Percentiles rank a stretch among this genome's conserved stretches.
Conservation (phyloP, 2,329 filamentous ascomycete genomes). For the Paraphaeosphaeria sporulosa region DNA sequence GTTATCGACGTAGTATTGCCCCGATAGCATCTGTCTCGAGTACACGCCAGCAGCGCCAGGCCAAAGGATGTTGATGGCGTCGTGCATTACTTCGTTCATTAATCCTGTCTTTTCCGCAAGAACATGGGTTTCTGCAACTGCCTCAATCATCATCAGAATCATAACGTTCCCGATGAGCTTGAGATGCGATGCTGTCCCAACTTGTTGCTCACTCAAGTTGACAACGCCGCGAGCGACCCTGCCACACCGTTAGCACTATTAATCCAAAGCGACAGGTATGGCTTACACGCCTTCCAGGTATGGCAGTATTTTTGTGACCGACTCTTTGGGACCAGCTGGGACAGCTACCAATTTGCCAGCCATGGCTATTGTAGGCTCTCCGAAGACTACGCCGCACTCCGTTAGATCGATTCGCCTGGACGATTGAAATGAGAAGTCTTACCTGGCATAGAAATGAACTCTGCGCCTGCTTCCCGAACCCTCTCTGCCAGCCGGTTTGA, state of each 20-base stretch:
- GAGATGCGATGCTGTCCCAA: conserved; percentile 12
- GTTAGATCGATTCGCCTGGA: neutral
- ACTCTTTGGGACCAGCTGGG: conserved; percentile 6
- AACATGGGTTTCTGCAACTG: conserved; percentile 14
- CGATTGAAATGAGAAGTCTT: neutral
- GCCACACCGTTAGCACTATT: neutral
- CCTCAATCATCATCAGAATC: conserved; percentile 14
- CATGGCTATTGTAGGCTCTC: conserved; percentile 14
- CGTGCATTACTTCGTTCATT: conserved; percentile 3
- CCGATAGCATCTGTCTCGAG: conserved; percentile 15
- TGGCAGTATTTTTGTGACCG: conserved; percentile 14
- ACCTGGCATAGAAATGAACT: conserved; percentile 14
- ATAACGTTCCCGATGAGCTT: conserved; percentile 17
- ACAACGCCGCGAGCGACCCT: conserved; percentile 10
- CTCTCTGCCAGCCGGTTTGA: conserved; percentile 12
- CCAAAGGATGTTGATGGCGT: conserved; percentile 9
- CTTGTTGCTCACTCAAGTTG: conserved; percentile 14
- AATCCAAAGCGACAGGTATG: neutral
- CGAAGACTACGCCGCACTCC: conserved; percentile 11
- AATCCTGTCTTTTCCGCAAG: conserved; percentile 15
- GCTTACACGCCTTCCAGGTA: conserved; percentile 16
- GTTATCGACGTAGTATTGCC: conserved; percentile 27
- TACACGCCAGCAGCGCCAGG: conserved; percentile 9
- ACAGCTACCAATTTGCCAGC: conserved; percentile 10
- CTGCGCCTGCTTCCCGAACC: conserved; percentile 12